Evolutionary conservation across 345 rosid species (phyloP).

Genomic region (Euphorbia peplus): DNA sequence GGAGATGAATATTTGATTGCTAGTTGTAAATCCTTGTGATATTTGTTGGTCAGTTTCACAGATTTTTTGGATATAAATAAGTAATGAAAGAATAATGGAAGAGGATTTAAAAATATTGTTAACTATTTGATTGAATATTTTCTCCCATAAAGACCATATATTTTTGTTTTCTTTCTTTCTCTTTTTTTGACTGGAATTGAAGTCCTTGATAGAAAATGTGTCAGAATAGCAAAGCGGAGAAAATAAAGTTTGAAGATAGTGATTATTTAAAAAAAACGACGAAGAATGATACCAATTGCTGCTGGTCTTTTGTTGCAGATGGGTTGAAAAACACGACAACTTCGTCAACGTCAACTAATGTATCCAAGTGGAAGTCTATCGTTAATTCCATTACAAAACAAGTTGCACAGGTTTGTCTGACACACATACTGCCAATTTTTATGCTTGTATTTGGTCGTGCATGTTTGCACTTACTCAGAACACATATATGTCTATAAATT

Average conservation of each 20-base stretch:
- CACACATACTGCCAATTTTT: background rate
- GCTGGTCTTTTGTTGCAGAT: slow-evolving; percentile 33
- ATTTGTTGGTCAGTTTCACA: background rate
- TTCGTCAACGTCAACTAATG: slow-evolving; percentile 24
- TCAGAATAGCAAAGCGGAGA: background rate
- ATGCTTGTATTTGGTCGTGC: background rate
- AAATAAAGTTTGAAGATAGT: background rate
- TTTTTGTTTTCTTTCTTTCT: too few species aligned
- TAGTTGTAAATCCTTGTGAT: background rate
- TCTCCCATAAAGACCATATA: background rate
- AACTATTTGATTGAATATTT: background rate
- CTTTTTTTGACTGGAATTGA: too few species aligned
- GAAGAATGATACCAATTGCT: slow-evolving; percentile 5
- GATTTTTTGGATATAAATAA: background rate
- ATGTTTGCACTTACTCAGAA: background rate
- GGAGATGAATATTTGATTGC: too few species aligned
- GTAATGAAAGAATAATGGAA: background rate
- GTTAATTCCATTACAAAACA: slow-evolving; percentile 63
- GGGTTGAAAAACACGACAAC: slow-evolving; percentile 25
- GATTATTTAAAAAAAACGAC: background rate
- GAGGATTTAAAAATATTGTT: background rate
- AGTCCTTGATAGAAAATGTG: background rate
- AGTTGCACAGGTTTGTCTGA: slow-evolving; percentile 60
- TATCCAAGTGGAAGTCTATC: slow-evolving; percentile 56
- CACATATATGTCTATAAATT: background rate